A percentile compares a stretch with the other conserved stretches of the same genome.
These are phyloP conservation scores for Agroathelia rolfsii DNA, from an alignment of 1,284 basidiomycete species.

Conservation along the genomic window DNA sequence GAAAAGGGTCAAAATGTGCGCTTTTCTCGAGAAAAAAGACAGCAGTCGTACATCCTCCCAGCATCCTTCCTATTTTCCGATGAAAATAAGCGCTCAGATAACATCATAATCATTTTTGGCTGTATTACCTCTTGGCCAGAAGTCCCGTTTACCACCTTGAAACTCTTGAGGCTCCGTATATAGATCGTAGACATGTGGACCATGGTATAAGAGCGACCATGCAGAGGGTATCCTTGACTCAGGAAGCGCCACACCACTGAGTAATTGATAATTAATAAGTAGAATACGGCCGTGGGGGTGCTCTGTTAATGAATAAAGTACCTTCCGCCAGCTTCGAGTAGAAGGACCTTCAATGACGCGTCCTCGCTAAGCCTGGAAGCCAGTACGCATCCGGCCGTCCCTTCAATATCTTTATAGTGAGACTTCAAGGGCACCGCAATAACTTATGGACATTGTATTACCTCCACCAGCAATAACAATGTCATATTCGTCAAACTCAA, in stretches of 20 bases:
- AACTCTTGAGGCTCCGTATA: slow-evolving; percentile 44
- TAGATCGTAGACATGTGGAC: slow-evolving; percentile 37
- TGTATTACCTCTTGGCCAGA: slow-evolving; percentile 63
- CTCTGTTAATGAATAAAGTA: slow-evolving; percentile 20
- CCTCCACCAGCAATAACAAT: slow-evolving; percentile 58
- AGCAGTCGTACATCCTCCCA: slow-evolving; percentile 55
- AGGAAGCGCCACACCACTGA: slow-evolving; percentile 28
- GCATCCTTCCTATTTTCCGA: slow-evolving; percentile 52
- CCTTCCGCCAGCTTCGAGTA: slow-evolving; percentile 62
- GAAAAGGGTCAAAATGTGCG: no score
- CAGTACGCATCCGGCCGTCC: slow-evolving; percentile 60
- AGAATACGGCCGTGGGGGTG: no score
- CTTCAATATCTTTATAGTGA: slow-evolving; percentile 22
- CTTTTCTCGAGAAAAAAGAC: slow-evolving; percentile 1
- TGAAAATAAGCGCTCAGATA: neutral
- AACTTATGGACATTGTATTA: no score
- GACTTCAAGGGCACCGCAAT: neutral
- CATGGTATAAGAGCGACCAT: slow-evolving; percentile 38
- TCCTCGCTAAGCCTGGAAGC: slow-evolving; percentile 58
- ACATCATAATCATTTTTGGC: no score
- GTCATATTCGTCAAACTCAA: slow-evolving; percentile 39
- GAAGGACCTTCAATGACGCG: slow-evolving; percentile 40
- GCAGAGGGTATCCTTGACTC: slow-evolving; percentile 32
- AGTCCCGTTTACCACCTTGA: slow-evolving; percentile 34
- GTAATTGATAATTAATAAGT: no score